Conservation (phyloP, 2,329 filamentous ascomycete species). For the Westerdykella aurantiaca region DNA sequence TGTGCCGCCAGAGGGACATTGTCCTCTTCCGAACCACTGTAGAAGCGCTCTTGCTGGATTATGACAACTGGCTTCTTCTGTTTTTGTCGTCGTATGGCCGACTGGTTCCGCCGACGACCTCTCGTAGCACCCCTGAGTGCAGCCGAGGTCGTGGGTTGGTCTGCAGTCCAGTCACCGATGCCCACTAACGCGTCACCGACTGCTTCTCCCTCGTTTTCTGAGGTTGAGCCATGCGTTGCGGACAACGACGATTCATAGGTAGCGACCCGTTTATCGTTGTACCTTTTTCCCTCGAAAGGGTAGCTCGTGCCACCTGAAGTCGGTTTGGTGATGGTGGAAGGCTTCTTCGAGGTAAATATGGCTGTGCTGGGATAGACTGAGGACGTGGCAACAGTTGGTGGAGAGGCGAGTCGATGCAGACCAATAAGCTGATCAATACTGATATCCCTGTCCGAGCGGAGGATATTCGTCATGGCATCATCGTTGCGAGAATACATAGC, state of each 20-base stretch:
- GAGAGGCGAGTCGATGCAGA: slow-evolving; percentile 8
- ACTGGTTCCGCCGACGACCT: slow-evolving; percentile 8
- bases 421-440: slow-evolving; percentile 14
- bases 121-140: slow-evolving; percentile 11
- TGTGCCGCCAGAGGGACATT: slow-evolving; percentile 3
- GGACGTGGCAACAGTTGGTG: slow-evolving; percentile 5
- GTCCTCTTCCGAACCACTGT: slow-evolving; percentile 5
- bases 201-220: slow-evolving; percentile 16
- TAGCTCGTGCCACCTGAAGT: slow-evolving; percentile 24
- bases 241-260: slow-evolving; percentile 20
- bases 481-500: slow-evolving; percentile 13
- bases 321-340: slow-evolving; percentile 21
- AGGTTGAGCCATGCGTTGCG: slow-evolving; percentile 22
- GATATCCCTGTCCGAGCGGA: slow-evolving; percentile 8
- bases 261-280: slow-evolving; percentile 11
- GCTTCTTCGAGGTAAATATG: slow-evolving; percentile 14
- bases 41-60: slow-evolving; percentile 9
- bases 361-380: slow-evolving; percentile 9
- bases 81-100: slow-evolving; percentile 3
- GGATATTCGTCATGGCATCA: slow-evolving; percentile 13
- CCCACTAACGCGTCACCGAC: slow-evolving; percentile 8
- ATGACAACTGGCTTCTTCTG: slow-evolving; percentile 20
- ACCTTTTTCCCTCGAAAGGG: slow-evolving; percentile 4
- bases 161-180: slow-evolving; percentile 17
- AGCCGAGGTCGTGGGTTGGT: slow-evolving; percentile 1